These are phyloP conservation scores for Vitis hybrid DNA, from an alignment of 177 flowering plant species.

Conservation along the genomic window DNA sequence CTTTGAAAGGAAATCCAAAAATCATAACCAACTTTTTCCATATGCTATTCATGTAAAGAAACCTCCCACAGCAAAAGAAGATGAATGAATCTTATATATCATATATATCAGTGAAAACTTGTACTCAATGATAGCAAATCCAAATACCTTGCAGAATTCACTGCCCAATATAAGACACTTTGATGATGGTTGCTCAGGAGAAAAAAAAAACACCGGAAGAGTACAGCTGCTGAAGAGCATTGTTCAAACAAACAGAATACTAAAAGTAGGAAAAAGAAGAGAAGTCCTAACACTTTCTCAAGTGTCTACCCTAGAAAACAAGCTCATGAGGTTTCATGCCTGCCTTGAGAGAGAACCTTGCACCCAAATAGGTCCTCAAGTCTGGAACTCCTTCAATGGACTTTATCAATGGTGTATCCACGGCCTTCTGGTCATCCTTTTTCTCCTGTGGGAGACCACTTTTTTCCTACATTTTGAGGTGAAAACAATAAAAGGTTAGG, in stretches of 20 bases:
- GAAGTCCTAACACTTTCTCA: slow-evolving; percentile 1
- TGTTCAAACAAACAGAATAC: slow-evolving; percentile 1
- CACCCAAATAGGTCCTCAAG: slow-evolving; percentile 44
- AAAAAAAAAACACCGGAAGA: neutral
- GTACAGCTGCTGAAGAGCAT: slow-evolving; percentile 9
- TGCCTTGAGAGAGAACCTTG: slow-evolving; percentile 52
- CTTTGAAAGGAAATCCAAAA: neutral
- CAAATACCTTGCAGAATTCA: slow-evolving; percentile 10
- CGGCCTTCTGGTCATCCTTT: slow-evolving; percentile 54
- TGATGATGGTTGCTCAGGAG: slow-evolving; percentile 4
- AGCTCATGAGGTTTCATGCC: slow-evolving; percentile 60
- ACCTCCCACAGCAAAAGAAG: neutral
- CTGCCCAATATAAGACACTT: neutral
- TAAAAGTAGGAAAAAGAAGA: neutral
- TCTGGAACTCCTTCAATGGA: slow-evolving; percentile 53
- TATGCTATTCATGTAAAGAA: neutral
- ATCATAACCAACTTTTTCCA: neutral
- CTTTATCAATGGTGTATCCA: slow-evolving; percentile 40
- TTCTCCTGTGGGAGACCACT: slow-evolving; percentile 35
- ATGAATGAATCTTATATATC: neutral
- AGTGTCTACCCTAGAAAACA: slow-evolving; percentile 22
- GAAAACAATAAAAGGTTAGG: neutral
- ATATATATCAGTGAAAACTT: neutral
- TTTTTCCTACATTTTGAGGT: slow-evolving; percentile 31
- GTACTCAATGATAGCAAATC: neutral